phyloP scores from a whole-genome alignment of 1,284 basidiomycete species.

The Boletus sp. region DNA sequence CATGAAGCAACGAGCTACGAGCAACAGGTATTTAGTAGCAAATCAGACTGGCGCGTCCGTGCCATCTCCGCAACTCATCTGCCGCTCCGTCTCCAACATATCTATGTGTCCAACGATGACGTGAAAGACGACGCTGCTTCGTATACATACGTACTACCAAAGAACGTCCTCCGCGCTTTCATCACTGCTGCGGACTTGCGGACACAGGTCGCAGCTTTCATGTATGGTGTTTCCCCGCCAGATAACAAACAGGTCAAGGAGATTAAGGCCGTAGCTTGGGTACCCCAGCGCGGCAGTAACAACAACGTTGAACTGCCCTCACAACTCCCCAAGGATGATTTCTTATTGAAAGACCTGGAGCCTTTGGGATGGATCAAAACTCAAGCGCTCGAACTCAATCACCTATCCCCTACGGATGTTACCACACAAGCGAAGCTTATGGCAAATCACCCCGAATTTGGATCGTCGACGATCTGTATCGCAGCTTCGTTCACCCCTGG shows the following conservation, averaged over 20 bases:
- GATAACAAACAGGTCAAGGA: constrained; percentile 99
- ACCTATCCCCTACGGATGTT: constrained; percentile 92
- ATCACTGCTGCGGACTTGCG: constrained; percentile 92
- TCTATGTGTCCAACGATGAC: constrained; percentile 98
- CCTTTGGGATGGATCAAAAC: constrained; percentile 99
- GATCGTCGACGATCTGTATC: constrained; percentile 90
- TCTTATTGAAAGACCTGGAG: constrained; percentile 90
- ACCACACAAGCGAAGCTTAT: constrained; percentile 94
- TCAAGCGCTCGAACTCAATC: constrained; percentile 87
- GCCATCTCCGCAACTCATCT: constrained; percentile 96
- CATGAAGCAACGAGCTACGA: constrained; percentile 88
- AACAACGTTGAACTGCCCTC: constrained; percentile 86
- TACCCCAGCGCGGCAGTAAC: constrained; percentile 95
- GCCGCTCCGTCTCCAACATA: constrained; percentile 93
- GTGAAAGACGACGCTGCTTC: constrained; percentile 96
- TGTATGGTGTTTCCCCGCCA: constrained; percentile 90
- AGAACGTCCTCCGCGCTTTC: constrained; percentile 95
- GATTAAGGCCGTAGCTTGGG: constrained; percentile 94
- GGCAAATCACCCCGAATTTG: constrained; percentile 94
- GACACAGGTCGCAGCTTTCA: constrained; percentile 91
- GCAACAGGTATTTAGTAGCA: constrained; percentile 95
- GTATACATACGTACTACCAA: constrained; percentile 94
- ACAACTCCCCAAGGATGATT: constrained; percentile 89
- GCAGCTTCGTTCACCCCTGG: constrained; percentile 97
- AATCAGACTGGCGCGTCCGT: constrained; percentile 98